Base-by-base conservation (phyloP, 2,329 filamentous ascomycete species). In the Dothistroma septosporum region DNA sequence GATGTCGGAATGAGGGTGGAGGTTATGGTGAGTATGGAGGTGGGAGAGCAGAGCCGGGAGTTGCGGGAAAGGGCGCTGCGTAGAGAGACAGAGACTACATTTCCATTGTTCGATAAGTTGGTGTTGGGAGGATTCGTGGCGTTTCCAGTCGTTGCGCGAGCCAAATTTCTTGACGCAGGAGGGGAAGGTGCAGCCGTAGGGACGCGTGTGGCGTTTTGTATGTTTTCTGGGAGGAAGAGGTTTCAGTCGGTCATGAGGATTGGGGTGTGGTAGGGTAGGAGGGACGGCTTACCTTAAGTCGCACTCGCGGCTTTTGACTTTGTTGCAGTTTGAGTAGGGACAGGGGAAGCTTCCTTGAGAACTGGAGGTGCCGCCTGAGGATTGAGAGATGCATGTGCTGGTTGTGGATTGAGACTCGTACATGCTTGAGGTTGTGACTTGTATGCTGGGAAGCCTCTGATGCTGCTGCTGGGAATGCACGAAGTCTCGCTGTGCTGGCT, bases 101-200 rank as follows among this genome's bases (percentile, higher is more conserved):
- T 83, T 84, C 86, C 89, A 96, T 53, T 82, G 81, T 69, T 92
- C 87, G 6, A 83, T 74, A 61, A 88, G 84, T 62, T 84, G 85
- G 72, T 96, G 92, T 69, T 93, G 89, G 16, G 84, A 86, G 65
- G 86, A 88, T 70, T 97, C 93, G 70, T 97, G 92, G 1, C 92
- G 85, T 72, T 95, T 96, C 92, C 86, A 97, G 74, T 97, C 92
- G 61, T 91, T 92, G 72, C 96, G 96, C 74, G 89, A 92, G n/a
- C 92, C 92, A 67, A 96, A 96, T 0, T 73, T 79, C 70, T 91
- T 92, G 53, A 76, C 74, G 70, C 92, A 96, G 32, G 77, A 75
- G 9, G 79, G 75, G 64, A 87, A 89, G 0, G 91, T 96, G 74
- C 92, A 97, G 12, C 86, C 87, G 64, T 93, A 96, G 0, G 91